Base-by-base conservation (phyloP, 2,329 filamentous ascomycete genomes). In the Cordyceps militaris region DNA sequence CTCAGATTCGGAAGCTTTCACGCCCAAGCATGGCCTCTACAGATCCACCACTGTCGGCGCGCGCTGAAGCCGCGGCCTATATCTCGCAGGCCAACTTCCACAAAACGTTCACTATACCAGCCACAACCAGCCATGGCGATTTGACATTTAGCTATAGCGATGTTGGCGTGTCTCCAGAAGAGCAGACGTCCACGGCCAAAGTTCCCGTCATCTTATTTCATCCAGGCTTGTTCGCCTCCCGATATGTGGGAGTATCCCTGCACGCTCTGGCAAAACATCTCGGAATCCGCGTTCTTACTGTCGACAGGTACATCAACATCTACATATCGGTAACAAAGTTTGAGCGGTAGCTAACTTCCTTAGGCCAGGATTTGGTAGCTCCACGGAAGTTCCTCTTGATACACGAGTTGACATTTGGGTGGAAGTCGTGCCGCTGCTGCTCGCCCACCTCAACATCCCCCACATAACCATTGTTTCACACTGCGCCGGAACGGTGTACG, bases 401-500 rank as follows among this genome's bases (percentile, higher is more conserved):
- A 60, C 63, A 28, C 61, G 65, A 13, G 57, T 66, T 24, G 42
- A 60, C 3, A 32, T 57, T 30, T 69, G 65, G 65, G 36, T 69
- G 2, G 69, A 69, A 52, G 61, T 67, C 6, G 66, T 73, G 21
- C 64, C 66, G 5, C 65, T 64, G 3, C 62, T 75, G 1, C 64
- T 75, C 11, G 50, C 63, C 24, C 70, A 71, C 47, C 67, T 75
- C 4, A 56, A 49, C 32, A 66, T 74, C 38, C 42, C 57, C 4
- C 68, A 72, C 54, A 65, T 72, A 23, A 63, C 66, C 0, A 47
- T 72, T 4, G 62, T 60, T 36, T 64, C 67, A 32, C 70, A 72
- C 53, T 70, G 66, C 56, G 66, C 64, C 42, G 70, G 70, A 11
- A 65, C 68, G 8, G 48, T 72, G 16, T 72, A 66, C 58, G 63